Conservation (phyloP, 164 flowering plant genomes). For the Tetrastigma voinierianum region DNA sequence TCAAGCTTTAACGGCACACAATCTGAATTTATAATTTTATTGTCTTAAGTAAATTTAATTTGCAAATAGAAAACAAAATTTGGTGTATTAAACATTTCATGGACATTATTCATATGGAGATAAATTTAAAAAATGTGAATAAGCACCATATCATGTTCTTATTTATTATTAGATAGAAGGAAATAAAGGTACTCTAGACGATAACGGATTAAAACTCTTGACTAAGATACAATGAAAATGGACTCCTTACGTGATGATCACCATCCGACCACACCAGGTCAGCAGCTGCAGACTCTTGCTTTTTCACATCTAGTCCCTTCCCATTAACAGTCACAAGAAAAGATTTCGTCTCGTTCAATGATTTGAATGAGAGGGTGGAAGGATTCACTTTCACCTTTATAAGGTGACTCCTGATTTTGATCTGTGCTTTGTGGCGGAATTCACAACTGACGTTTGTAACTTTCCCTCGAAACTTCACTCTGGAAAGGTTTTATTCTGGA, state of each 20-base stretch:
- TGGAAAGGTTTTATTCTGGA: neutral
- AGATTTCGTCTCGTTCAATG: slow-evolving; percentile 5
- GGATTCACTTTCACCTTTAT: neutral
- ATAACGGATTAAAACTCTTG: neutral
- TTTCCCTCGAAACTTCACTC: neutral
- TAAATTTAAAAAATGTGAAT: too few relatives aligned
- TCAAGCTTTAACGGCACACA: too few relatives aligned
- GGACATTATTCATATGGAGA: too few relatives aligned
- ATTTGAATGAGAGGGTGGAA: neutral
- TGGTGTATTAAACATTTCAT: too few relatives aligned
- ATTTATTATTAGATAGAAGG: too few relatives aligned
- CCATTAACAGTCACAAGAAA: slow-evolving; percentile 6
- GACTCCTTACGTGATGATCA: slow-evolving; percentile 1
- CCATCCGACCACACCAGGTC: slow-evolving; percentile 6
- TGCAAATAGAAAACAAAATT: too few relatives aligned
- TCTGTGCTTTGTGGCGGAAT: neutral
- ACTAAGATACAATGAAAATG: slow-evolving; percentile 3
- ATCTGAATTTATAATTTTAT: too few relatives aligned
- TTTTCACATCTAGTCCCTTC: neutral
- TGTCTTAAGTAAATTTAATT: too few relatives aligned
- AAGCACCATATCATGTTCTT: too few relatives aligned
- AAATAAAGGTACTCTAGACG: too few relatives aligned
- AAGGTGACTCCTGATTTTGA: neutral
- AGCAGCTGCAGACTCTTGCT: neutral
- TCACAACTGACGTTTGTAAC: neutral